phyloP scores from a whole-genome alignment of 495 filamentous ascomycete species.

The Bryoglossum gracile region DNA sequence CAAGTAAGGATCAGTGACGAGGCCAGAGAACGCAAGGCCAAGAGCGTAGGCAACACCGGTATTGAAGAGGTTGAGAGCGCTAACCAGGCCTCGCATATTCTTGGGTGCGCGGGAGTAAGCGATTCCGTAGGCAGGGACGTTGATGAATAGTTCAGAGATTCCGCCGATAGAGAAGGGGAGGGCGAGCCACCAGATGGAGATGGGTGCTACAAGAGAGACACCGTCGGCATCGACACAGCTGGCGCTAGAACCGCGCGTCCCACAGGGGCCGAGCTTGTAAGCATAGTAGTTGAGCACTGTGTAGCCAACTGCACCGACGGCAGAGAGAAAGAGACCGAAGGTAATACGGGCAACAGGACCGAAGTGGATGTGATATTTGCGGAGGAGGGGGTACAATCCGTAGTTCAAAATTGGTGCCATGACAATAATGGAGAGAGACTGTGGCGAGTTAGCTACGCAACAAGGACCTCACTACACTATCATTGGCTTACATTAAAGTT shows the following conservation, averaged over 20 bases:
- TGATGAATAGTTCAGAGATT: constrained; percentile 60
- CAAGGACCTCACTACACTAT: too few relatives aligned
- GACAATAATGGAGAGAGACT: constrained; percentile 63
- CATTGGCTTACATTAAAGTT: constrained; percentile 76
- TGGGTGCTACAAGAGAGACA: constrained; percentile 27
- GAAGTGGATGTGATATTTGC: constrained; percentile 53
- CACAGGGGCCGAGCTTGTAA: constrained; percentile 49
- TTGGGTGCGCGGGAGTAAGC: constrained; percentile 62
- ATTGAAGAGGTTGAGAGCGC: constrained; percentile 51
- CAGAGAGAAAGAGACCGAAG: constrained; percentile 60
- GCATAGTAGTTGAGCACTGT: constrained; percentile 67
- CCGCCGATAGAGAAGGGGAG: constrained; percentile 44
- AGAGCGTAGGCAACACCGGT: constrained; percentile 49
- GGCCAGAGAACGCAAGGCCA: constrained; percentile 47
- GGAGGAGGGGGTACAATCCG: constrained; percentile 59
- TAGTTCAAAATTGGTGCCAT: constrained; percentile 65
- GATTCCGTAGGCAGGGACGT: constrained; percentile 62
- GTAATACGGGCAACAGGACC: constrained; percentile 62
- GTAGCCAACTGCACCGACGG: constrained; percentile 52
- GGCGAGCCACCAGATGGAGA: constrained; percentile 35
- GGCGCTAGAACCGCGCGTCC: constrained; percentile 33
- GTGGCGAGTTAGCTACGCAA: too few relatives aligned
- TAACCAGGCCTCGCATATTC: constrained; percentile 60
- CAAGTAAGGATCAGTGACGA: constrained; percentile 52
- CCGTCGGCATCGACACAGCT: constrained; percentile 38